phyloP scores from a whole-genome alignment of 2,329 filamentous ascomycete species.

The Stromatinia cepivora region DNA sequence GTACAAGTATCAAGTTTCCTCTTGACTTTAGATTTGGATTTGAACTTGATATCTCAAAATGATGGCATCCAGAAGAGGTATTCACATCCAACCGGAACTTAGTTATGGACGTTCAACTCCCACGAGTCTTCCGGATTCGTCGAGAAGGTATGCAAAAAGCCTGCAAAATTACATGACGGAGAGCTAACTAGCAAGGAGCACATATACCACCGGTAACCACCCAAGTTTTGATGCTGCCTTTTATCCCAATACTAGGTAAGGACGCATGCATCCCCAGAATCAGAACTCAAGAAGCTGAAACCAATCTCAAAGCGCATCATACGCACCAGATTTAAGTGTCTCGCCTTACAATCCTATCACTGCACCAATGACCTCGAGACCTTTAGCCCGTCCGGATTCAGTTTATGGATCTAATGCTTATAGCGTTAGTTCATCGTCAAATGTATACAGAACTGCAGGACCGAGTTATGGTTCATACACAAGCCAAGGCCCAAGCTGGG shows the following conservation, averaged over 20 bases:
- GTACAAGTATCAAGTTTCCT: slow-evolving; percentile 15
- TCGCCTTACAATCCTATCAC: slow-evolving; percentile 37
- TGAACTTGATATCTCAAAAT: slow-evolving; percentile 26
- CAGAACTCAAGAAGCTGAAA: slow-evolving; percentile 36
- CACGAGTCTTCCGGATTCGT: slow-evolving; percentile 33
- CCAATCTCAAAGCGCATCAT: slow-evolving; percentile 36
- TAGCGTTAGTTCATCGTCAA: slow-evolving; percentile 35
- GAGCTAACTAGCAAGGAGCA: slow-evolving; percentile 38
- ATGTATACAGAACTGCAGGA: slow-evolving; percentile 38
- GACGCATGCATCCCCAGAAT: slow-evolving; percentile 25
- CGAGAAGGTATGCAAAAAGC: slow-evolving; percentile 39
- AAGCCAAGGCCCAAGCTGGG: slow-evolving; percentile 38
- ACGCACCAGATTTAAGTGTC: slow-evolving; percentile 33
- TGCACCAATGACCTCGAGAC: slow-evolving; percentile 28
- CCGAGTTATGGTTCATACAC: slow-evolving; percentile 38
- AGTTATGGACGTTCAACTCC: slow-evolving; percentile 35
- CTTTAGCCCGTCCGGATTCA: slow-evolving; percentile 34
- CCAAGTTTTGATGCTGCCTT: slow-evolving; percentile 36
- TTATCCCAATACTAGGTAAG: slow-evolving; percentile 41
- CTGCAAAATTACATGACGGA: slow-evolving; percentile 22
- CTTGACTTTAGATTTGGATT: slow-evolving; percentile 1
- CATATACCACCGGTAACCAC: slow-evolving; percentile 35
- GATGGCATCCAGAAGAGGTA: slow-evolving; percentile 41
- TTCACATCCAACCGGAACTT: slow-evolving; percentile 40
- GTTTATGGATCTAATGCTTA: slow-evolving; percentile 39